These are phyloP conservation scores for Saksenaea oblongispora DNA, from an alignment of 371 early-diverging fungal genomes.

Conservation along the genomic window DNA sequence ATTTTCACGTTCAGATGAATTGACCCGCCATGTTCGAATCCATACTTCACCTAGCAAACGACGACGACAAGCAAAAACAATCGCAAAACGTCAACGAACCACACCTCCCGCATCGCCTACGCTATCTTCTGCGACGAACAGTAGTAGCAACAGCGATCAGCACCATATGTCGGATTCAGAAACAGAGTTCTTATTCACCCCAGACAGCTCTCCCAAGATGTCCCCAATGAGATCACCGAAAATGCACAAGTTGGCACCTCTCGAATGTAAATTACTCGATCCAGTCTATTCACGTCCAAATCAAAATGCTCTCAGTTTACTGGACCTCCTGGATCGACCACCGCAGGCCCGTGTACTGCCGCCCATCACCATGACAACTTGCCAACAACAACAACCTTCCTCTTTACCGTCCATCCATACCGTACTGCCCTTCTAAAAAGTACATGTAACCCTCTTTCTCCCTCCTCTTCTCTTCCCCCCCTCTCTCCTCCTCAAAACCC, in stretches of 20 bases:
- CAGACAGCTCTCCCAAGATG: slow-evolving; percentile 42
- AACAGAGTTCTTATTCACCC: slow-evolving; percentile 42
- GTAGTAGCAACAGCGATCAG: slow-evolving; percentile 22
- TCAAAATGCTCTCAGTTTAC: slow-evolving; percentile 19
- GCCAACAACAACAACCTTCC: slow-evolving; percentile 17
- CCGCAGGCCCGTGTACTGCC: slow-evolving; percentile 46
- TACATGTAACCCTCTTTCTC: not conserved
- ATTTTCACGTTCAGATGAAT: slow-evolving; percentile 75
- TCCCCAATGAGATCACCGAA: slow-evolving; percentile 28
- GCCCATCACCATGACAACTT: slow-evolving; percentile 24
- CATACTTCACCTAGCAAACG: slow-evolving; percentile 53
- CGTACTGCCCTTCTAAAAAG: slow-evolving; percentile 18
- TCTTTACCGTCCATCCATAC: slow-evolving; percentile 31
- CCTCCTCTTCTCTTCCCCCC: not conserved
- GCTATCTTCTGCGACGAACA: slow-evolving; percentile 30
- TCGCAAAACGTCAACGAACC: slow-evolving; percentile 19
- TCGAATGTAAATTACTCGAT: slow-evolving; percentile 31
- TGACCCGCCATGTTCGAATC: slow-evolving; percentile 65
- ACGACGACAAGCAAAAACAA: slow-evolving; percentile 21
- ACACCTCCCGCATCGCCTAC: slow-evolving; percentile 53
- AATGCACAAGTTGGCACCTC: slow-evolving; percentile 23
- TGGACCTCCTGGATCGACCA: slow-evolving; percentile 43
- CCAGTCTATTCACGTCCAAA: slow-evolving; percentile 21
- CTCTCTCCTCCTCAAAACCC: not conserved
- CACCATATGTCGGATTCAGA: slow-evolving; percentile 38